These are phyloP conservation scores for Chrysoporthe deuterocubensis DNA, from an alignment of 2,329 filamentous ascomycete species.

Conservation along the genomic window DNA sequence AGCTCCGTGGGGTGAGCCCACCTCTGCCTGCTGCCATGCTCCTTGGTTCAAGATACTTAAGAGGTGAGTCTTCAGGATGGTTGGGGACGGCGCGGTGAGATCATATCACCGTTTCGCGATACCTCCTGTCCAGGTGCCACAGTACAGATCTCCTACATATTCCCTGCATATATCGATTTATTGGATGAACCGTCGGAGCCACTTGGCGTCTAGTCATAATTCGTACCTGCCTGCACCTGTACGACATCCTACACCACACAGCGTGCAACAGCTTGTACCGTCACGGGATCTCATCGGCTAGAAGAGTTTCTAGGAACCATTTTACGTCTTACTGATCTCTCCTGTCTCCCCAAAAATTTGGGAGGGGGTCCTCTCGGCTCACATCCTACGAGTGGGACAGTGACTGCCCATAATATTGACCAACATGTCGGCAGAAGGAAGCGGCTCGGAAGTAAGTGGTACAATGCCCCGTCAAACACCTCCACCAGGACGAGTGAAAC, in stretches of 20 bases:
- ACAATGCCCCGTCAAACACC: not conserved
- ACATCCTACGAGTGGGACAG: not conserved
- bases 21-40: not conserved
- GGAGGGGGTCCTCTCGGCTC: not conserved
- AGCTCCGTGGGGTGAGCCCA: not conserved
- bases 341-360: not conserved
- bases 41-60: not conserved
- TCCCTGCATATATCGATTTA: not conserved
- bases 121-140: not conserved
- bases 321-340: not conserved
- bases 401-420: not conserved
- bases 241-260: not conserved
- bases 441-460: not conserved
- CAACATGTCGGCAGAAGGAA: conserved; percentile 1
- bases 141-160: not conserved
- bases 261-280: not conserved
- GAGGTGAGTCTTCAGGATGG: not conserved
- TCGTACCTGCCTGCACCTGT: not conserved
- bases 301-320: not conserved
- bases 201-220: not conserved
- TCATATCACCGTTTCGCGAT: not conserved
- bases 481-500: not conserved
- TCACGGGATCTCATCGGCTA: not conserved
- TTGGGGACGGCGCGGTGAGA: not conserved
- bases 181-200: not conserved